Evolutionary conservation across 768 basidiomycete genomes (phyloP).

Genomic region (Hydnum rufescens): DNA sequence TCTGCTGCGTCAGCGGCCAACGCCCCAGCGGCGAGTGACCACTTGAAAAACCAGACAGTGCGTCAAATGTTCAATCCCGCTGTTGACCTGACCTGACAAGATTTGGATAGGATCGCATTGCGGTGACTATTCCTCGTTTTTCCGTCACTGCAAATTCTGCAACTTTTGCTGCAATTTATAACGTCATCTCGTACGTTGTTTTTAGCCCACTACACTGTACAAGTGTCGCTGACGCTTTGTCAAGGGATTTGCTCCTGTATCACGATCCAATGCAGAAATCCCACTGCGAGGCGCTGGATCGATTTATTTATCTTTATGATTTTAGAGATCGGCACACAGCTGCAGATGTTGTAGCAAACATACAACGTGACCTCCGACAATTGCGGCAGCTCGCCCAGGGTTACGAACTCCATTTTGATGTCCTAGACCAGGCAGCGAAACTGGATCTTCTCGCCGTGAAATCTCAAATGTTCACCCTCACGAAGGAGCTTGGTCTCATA

Average conservation of each 20-base stretch:
- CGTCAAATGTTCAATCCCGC: constrained; percentile 11
- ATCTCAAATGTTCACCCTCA: constrained; percentile 48
- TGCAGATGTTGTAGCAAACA: constrained; percentile 44
- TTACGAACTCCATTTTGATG: constrained; percentile 19
- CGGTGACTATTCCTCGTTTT: constrained; percentile 66
- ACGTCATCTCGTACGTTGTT: constrained; percentile 38
- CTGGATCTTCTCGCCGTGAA: constrained; percentile 45
- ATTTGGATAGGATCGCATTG: constrained; percentile 47
- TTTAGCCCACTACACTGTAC: background rate
- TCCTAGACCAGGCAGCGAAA: constrained; percentile 23
- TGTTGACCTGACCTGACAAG: background rate
- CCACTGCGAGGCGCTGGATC: constrained; percentile 59
- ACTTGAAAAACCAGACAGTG: constrained; percentile 48
- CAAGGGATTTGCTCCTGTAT: constrained; percentile 56
- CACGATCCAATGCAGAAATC: constrained; percentile 70
- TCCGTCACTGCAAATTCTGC: constrained; percentile 66
- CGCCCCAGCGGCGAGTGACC: constrained; percentile 19
- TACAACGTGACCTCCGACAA: constrained; percentile 50
- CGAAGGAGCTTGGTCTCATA: constrained; percentile 62
- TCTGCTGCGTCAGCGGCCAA: background rate
- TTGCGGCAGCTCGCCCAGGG: constrained; percentile 23
- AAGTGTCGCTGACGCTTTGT: too few relatives aligned
- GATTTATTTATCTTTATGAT: constrained; percentile 71
- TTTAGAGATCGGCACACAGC: constrained; percentile 57
- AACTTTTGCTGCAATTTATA: constrained; percentile 71